Percentiles rank a stretch among this genome's conserved stretches.
phyloP scores from a whole-genome alignment of 306 rosid genomes.

The Acacia melanoxylon region DNA sequence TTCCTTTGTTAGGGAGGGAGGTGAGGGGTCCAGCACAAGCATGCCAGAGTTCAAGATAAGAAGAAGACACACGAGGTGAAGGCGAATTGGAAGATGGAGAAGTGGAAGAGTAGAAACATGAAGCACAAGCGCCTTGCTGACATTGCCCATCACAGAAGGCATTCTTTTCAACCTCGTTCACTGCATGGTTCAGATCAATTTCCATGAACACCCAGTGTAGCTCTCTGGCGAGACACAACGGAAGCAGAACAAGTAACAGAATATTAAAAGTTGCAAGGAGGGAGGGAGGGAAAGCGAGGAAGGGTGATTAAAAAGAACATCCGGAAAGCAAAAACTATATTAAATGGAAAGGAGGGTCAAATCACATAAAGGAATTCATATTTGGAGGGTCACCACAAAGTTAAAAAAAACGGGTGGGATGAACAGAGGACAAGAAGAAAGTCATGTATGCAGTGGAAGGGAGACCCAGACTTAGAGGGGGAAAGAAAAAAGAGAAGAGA shows the following conservation, averaged over 20 bases:
- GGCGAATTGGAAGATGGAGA: slow-evolving; percentile 71
- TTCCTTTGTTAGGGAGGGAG: slow-evolving; percentile 87
- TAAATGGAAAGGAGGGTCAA: slow-evolving; percentile 69
- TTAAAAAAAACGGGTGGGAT: slow-evolving; percentile 33
- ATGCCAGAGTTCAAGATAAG: slow-evolving; percentile 92
- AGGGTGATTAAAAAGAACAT: slow-evolving; percentile 45
- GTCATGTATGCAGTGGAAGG: slow-evolving; percentile 42
- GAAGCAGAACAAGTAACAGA: slow-evolving; percentile 19
- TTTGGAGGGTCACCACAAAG: slow-evolving; percentile 56
- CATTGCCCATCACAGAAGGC: slow-evolving; percentile 64
- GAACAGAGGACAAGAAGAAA: slow-evolving; percentile 47
- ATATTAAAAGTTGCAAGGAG: slow-evolving; percentile 30
- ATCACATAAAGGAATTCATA: slow-evolving; percentile 58
- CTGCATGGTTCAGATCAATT: slow-evolving; percentile 96
- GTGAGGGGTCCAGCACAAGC: slow-evolving; percentile 99
- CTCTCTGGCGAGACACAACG: slow-evolving; percentile 37
- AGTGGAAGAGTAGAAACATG: slow-evolving; percentile 68
- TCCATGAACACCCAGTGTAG: slow-evolving; percentile 73
- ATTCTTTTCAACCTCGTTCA: slow-evolving; percentile 70
- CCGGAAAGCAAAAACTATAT: slow-evolving; percentile 45
- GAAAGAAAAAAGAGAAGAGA: slow-evolving; percentile 1
- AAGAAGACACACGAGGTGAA: slow-evolving; percentile 56
- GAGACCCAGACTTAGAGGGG: slow-evolving; percentile 14
- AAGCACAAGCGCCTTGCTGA: slow-evolving; percentile 56
- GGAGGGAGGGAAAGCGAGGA: slow-evolving; percentile 32